phyloP scores from a whole-genome alignment of 2,329 filamentous ascomycete species.

The Colletotrichum lini region DNA sequence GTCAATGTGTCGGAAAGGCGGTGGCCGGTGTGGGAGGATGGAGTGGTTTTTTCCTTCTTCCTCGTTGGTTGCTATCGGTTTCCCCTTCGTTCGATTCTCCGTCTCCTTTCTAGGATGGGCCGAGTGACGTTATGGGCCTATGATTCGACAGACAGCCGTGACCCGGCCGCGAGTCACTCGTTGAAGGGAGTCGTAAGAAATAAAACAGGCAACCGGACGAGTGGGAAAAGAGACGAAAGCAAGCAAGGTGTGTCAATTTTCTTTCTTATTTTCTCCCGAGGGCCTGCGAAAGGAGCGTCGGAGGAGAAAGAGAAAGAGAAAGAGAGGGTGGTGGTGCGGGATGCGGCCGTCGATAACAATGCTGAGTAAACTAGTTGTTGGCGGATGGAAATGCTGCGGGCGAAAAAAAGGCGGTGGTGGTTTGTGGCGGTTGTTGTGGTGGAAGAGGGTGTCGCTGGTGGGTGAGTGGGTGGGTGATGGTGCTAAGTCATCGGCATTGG shows the following conservation, averaged over 20 bases:
- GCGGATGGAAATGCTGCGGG: constrained; percentile 30
- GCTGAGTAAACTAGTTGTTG: constrained; percentile 27
- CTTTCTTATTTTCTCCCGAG: neutral
- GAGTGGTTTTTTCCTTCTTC: constrained; percentile 12
- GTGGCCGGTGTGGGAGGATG: constrained; percentile 27
- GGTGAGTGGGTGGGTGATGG: constrained; percentile 3
- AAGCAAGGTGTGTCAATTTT: neutral
- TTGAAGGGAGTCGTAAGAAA: constrained; percentile 7
- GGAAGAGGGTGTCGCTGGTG: constrained; percentile 17
- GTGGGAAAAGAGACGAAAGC: neutral
- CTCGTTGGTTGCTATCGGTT: constrained; percentile 35
- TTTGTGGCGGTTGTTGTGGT: constrained; percentile 22
- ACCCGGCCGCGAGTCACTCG: constrained; percentile 11
- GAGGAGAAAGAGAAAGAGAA: neutral
- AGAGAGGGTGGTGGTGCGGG: neutral
- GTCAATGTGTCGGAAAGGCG: constrained; percentile 7
- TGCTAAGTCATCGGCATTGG: constrained; percentile 39
- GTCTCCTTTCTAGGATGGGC: constrained; percentile 39
- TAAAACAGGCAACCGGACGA: neutral
- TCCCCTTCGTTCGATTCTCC: constrained; percentile 40
- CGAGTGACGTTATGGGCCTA: constrained; percentile 42
- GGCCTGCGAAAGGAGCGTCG: constrained; percentile 36
- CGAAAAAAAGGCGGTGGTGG: constrained; percentile 6
- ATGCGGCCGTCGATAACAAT: constrained; percentile 30
- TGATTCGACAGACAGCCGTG: constrained; percentile 36